Evolutionary conservation across 1,284 basidiomycete species (phyloP), one percentile per base, ranked within the genome.

Genomic region (Ceratobasidium sp.): DNA sequence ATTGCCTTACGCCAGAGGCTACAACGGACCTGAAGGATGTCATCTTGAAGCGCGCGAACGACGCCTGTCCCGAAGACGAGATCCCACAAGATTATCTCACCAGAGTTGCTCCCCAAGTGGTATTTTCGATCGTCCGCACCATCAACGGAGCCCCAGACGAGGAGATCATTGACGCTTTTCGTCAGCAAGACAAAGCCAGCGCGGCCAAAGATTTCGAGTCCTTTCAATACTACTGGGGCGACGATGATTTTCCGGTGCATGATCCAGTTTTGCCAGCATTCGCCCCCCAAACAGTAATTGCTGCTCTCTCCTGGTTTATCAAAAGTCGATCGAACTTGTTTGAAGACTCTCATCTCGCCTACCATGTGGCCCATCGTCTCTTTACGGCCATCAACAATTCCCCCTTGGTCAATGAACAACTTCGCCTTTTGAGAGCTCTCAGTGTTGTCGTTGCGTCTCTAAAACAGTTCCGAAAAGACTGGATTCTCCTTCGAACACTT

Each of bases 331-430:
- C 66, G 26, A 28, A 35, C 21, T 43, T 67, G 26, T 61, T 71
- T 13, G 47, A 38, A n/a, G 73, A 63, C 38, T 54, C 82, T 91
- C 71, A 80, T 30, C 86, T 88, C 61, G 88, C 89, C 1, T 96
- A 94, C 79, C 91, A 94, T 75, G 86, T 94, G 50, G 80, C 95
- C 23, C 89, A 92, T 71, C 87, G 89, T 67, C 82, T 97, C 9
- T 89, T 97, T 76, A 84, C 89, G 7, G 84, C 85, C 47, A 82
- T 96, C 32, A 86, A 92, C 73, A 80, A 83, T 1, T 88, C 89
- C 0, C 89, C 89, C n/a, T 85, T 98, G 50, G 86, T 97, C 75
- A 94, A 94, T 78, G 94, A 98, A 78, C 94, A 98, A 80, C 81
- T 90, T 54, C 89, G 96, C 6, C 82, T 92, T 35, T 80, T 96